phyloP scores from a whole-genome alignment of 2,329 filamentous ascomycete genomes.

The Penicillium sp. region DNA sequence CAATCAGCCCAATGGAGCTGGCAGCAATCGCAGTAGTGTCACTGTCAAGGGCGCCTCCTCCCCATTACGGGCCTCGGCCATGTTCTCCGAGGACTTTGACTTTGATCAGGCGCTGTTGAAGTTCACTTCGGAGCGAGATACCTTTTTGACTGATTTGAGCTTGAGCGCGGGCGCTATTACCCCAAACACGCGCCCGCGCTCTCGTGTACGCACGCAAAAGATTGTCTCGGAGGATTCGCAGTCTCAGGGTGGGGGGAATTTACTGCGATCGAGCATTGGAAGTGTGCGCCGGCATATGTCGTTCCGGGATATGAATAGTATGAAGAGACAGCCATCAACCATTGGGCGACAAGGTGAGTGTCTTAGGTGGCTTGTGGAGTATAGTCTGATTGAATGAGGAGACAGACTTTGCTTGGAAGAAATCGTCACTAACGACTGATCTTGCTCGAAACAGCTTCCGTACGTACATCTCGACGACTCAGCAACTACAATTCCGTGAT shows the following conservation, averaged over 20 bases:
- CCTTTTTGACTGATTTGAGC: slow-evolving; percentile 87
- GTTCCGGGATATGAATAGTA: slow-evolving; percentile 91
- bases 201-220: slow-evolving; percentile 78
- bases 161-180: slow-evolving; percentile 83
- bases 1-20: slow-evolving; percentile 50
- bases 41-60: slow-evolving; percentile 57
- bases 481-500: slow-evolving; percentile 99
- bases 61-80: slow-evolving; percentile 40
- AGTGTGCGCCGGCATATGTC: slow-evolving; percentile 92
- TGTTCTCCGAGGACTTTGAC: slow-evolving; percentile 71
- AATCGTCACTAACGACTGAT: slow-evolving; percentile 20
- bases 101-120: slow-evolving; percentile 93
- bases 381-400: not conserved
- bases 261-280: slow-evolving; percentile 67
- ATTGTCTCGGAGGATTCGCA: slow-evolving; percentile 73
- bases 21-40: slow-evolving; percentile 66
- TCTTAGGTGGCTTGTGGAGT: not conserved
- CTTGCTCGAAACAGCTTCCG: slow-evolving; percentile 56
- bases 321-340: slow-evolving; percentile 80
- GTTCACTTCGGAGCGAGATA: slow-evolving; percentile 93
- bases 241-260: slow-evolving; percentile 41
- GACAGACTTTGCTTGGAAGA: not conserved
- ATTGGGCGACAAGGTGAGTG: slow-evolving; percentile 72
- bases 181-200: slow-evolving; percentile 67
- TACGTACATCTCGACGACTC: slow-evolving; percentile 81